Evolutionary conservation across 352 stramenopile species (phyloP).

Genomic region (Aphanomyces invadans): DNA sequence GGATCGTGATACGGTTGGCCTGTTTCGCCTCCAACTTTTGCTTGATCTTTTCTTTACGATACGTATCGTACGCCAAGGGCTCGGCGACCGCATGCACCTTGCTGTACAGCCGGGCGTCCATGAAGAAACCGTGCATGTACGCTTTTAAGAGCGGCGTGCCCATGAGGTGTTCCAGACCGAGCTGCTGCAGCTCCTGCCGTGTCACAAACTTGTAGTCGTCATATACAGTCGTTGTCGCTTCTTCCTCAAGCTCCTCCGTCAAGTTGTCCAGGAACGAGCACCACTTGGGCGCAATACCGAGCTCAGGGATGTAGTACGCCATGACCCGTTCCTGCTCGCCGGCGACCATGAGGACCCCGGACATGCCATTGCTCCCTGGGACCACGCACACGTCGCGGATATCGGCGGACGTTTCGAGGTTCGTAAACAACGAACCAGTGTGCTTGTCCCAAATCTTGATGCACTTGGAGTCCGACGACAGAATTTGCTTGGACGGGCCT

Average conservation of each 20-base stretch:
- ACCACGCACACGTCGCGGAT: slow-evolving; percentile 95
- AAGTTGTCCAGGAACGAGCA: slow-evolving; percentile 99
- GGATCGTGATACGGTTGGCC: slow-evolving; percentile 84
- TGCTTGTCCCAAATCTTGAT: slow-evolving; percentile 97
- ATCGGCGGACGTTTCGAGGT: slow-evolving; percentile 94
- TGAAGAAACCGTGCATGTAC: slow-evolving; percentile 99
- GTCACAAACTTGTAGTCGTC: slow-evolving; percentile 99
- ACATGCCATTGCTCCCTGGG: slow-evolving; percentile 83
- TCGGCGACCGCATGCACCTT: slow-evolving; percentile 94
- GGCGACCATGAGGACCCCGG: slow-evolving; percentile 93
- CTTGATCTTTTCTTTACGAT: slow-evolving; percentile 94
- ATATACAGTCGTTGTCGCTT: slow-evolving; percentile 90
- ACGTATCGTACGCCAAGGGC: slow-evolving; percentile 97
- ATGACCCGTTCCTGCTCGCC: slow-evolving; percentile 95
- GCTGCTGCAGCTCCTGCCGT: slow-evolving; percentile 87
- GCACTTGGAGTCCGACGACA: slow-evolving; percentile 95
- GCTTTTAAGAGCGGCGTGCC: slow-evolving; percentile 94
- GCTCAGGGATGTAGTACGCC: slow-evolving; percentile 97
- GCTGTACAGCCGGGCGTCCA: slow-evolving; percentile 97
- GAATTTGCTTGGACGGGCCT: slow-evolving; percentile 71
- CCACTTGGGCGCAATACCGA: slow-evolving; percentile 97
- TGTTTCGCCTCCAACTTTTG: slow-evolving; percentile 88
- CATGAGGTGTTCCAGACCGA: slow-evolving; percentile 97
- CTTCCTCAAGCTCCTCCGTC: slow-evolving; percentile 98
- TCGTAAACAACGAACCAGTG: slow-evolving; percentile 89